Conservation (phyloP, 768 basidiomycete genomes). For the Candolleomyces aberdarensis region DNA sequence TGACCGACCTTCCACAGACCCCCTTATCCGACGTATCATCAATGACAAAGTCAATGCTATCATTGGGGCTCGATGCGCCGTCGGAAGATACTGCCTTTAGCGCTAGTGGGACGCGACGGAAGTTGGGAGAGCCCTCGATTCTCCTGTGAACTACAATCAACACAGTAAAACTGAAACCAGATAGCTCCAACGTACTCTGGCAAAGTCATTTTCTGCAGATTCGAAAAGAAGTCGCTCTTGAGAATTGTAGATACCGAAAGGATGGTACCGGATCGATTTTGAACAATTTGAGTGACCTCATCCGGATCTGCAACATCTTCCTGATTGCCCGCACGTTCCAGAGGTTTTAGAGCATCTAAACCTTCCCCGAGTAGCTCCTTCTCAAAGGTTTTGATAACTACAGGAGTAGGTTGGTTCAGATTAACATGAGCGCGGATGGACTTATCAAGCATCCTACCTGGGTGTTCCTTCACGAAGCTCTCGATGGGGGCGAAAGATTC, state of each 20-base stretch:
- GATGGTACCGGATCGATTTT: slow-evolving; percentile 80
- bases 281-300: slow-evolving; percentile 88
- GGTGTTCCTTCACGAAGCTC: slow-evolving; percentile 76
- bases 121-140: slow-evolving; percentile 94
- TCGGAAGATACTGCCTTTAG: slow-evolving; percentile 32
- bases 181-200: slow-evolving; percentile 61
- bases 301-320: slow-evolving; percentile 82
- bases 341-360: slow-evolving; percentile 73
- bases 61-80: slow-evolving; percentile 25
- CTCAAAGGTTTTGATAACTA: slow-evolving; percentile 94
- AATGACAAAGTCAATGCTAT: slow-evolving; percentile 34
- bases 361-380: slow-evolving; percentile 84
- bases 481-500: slow-evolving; percentile 74
- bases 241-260: slow-evolving; percentile 90
- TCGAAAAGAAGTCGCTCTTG: slow-evolving; percentile 93
- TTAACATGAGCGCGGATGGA: background rate
- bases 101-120: slow-evolving; percentile 74
- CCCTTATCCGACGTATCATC: slow-evolving; percentile 46
- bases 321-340: slow-evolving; percentile 65
- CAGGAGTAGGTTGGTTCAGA: background rate
- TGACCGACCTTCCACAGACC: slow-evolving; percentile 74
- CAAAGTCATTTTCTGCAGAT: slow-evolving; percentile 93
- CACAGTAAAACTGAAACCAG: background rate
- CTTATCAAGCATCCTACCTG: slow-evolving; percentile 51
- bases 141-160: slow-evolving; percentile 37